phyloP scores from a whole-genome alignment of 768 basidiomycete genomes.

The Suillus weaverae region DNA sequence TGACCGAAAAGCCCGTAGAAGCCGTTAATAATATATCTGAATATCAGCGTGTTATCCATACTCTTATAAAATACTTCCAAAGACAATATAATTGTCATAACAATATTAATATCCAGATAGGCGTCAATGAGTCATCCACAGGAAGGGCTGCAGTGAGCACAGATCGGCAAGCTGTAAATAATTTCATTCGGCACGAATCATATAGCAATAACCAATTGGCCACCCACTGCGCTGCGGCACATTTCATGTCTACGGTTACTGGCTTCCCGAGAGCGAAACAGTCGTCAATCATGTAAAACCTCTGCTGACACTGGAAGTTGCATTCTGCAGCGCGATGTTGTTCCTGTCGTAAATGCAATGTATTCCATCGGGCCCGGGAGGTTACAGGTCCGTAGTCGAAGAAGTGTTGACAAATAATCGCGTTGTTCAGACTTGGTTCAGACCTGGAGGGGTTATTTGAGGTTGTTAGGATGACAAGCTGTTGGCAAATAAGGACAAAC shows the following conservation, averaged over 20 bases:
- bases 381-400: neutral
- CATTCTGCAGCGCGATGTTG: neutral
- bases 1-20: neutral
- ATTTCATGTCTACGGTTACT: neutral
- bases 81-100: neutral
- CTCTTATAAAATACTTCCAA: neutral
- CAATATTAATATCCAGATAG: neutral
- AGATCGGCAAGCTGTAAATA: neutral
- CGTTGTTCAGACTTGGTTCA: neutral
- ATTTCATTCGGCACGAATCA: neutral
- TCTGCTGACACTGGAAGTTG: neutral
- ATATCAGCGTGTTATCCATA: neutral
- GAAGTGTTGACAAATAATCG: neutral
- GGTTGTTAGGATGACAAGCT: neutral
- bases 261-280: neutral
- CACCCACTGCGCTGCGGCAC: neutral
- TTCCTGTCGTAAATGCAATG: neutral
- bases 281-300: neutral
- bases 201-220: neutral
- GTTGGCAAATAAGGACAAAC: neutral
- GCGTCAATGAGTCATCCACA: neutral
- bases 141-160: neutral
- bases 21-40: no score
- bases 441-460: neutral
- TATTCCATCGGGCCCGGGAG: neutral